These are phyloP conservation scores for Tolypocladium ophioglossoides DNA, from an alignment of 2,329 filamentous ascomycete species.

Conservation along the genomic window DNA sequence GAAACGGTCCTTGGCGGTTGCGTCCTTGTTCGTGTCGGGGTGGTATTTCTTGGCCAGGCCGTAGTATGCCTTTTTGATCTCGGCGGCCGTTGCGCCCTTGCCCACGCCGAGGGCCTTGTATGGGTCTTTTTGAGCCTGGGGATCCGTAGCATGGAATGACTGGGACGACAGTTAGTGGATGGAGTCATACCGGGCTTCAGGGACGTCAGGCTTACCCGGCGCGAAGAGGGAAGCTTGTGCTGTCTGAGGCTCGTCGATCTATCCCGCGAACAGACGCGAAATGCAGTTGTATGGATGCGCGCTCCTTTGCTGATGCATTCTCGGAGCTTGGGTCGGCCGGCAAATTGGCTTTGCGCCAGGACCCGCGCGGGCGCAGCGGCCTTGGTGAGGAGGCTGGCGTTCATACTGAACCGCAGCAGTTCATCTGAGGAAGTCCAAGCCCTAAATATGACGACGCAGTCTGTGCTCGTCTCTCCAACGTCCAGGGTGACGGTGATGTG, in stretches of 20 bases:
- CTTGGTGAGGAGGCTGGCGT: slow-evolving; percentile 35
- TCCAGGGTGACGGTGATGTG: background rate
- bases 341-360: slow-evolving; percentile 31
- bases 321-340: slow-evolving; percentile 27
- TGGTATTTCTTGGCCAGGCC: slow-evolving; percentile 95
- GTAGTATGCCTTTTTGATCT: slow-evolving; percentile 99
- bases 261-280: slow-evolving; percentile 9
- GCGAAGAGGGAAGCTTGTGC: slow-evolving; percentile 8
- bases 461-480: background rate
- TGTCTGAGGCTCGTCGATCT: slow-evolving; percentile 10
- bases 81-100: slow-evolving; percentile 68
- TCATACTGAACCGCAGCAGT: slow-evolving; percentile 28
- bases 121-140: slow-evolving; percentile 58
- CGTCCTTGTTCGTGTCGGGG: slow-evolving; percentile 94
- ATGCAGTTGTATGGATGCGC: slow-evolving; percentile 21
- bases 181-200: background rate
- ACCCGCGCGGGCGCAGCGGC: slow-evolving; percentile 34
- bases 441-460: background rate
- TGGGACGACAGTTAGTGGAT: slow-evolving; percentile 13
- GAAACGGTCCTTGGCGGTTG: slow-evolving; percentile 89
- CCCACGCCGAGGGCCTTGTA: slow-evolving; percentile 79
- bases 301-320: slow-evolving; percentile 27
- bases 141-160: slow-evolving; percentile 51
- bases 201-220: slow-evolving; percentile 15
- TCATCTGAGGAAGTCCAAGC: slow-evolving; percentile 14